Percentiles rank a stretch among this genome's conserved stretches.
These are phyloP conservation scores for Cryomyces minteri DNA, from an alignment of 495 filamentous ascomycete genomes.

Conservation along the genomic window DNA sequence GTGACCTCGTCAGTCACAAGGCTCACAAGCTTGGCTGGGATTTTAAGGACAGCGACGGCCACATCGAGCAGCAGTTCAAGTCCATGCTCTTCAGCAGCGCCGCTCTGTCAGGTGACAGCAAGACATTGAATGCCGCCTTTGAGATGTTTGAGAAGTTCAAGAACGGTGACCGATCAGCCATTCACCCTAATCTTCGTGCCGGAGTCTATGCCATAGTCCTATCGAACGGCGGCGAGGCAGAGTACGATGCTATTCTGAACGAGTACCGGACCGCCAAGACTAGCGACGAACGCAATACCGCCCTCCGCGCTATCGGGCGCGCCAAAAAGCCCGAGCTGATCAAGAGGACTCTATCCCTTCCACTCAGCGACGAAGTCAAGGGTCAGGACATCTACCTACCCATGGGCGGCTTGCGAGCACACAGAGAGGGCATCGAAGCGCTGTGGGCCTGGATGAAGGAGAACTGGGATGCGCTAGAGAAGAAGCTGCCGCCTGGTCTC, in stretches of 20 bases:
- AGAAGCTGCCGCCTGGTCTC: conserved; percentile 63
- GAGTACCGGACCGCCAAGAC: conserved; percentile 74
- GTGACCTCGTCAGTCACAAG: conserved; percentile 51
- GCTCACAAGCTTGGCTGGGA: conserved; percentile 77
- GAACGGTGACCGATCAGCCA: conserved; percentile 44
- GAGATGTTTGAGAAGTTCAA: conserved; percentile 58
- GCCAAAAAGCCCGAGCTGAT: conserved; percentile 63
- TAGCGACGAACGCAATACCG: conserved; percentile 90
- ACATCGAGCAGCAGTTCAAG: conserved; percentile 80
- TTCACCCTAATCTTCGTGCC: conserved; percentile 54
- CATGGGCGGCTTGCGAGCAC: conserved; percentile 55
- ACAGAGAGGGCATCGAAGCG: conserved; percentile 59
- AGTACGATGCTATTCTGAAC: conserved; percentile 65
- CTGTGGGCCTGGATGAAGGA: conserved; percentile 69
- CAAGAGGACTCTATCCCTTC: conserved; percentile 55
- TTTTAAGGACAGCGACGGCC: conserved; percentile 65
- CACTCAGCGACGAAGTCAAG: conserved; percentile 71
- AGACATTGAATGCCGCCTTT: conserved; percentile 40
- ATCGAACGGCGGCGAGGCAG: conserved; percentile 51
- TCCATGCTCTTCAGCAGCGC: conserved; percentile 48
- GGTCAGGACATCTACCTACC: conserved; percentile 92
- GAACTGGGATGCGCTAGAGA: conserved; percentile 68
- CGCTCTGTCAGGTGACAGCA: conserved; percentile 45
- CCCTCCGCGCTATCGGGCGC: conserved; percentile 69
- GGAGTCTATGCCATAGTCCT: conserved; percentile 55